These are phyloP conservation scores for Chloromonas sp. DNA, from an alignment of 163 green algal species.

Conservation along the genomic window DNA sequence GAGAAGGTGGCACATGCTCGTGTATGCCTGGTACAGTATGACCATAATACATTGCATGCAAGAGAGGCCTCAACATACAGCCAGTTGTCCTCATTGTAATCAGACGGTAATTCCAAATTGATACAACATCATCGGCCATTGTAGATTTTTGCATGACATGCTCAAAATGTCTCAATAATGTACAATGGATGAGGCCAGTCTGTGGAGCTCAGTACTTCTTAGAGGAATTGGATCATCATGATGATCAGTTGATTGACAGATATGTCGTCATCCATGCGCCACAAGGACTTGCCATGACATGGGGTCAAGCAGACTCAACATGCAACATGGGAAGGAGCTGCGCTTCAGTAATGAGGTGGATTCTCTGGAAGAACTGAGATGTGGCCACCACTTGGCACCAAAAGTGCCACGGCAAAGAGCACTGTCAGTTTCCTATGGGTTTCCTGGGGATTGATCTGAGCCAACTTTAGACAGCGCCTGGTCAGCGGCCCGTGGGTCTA, in stretches of 20 bases:
- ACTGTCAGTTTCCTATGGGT: constrained; percentile 7
- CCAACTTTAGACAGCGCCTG: constrained; percentile 4
- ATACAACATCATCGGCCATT: neutral
- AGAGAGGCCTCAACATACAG: constrained; percentile 2
- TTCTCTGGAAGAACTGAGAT: neutral
- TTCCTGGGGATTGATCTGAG: neutral
- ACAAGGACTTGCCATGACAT: neutral
- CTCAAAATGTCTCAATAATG: no score
- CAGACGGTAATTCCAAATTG: constrained; percentile 16
- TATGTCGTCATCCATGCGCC: constrained; percentile 3
- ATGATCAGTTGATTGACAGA: constrained; percentile 14
- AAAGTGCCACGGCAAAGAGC: neutral
- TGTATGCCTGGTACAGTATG: no score
- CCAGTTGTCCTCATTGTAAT: constrained; percentile 10
- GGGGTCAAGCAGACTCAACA: neutral
- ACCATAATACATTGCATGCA: no score
- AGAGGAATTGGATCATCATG: constrained; percentile 13
- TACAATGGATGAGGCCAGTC: no score
- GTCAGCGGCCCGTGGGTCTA: neutral
- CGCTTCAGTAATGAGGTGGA: no score
- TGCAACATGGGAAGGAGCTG: no score
- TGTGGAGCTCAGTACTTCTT: constrained; percentile 13
- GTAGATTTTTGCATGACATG: neutral
- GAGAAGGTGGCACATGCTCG: no score
- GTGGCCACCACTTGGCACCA: constrained; percentile 2